Base-by-base conservation (phyloP, 805 yeast species). In the Candida corydali region DNA sequence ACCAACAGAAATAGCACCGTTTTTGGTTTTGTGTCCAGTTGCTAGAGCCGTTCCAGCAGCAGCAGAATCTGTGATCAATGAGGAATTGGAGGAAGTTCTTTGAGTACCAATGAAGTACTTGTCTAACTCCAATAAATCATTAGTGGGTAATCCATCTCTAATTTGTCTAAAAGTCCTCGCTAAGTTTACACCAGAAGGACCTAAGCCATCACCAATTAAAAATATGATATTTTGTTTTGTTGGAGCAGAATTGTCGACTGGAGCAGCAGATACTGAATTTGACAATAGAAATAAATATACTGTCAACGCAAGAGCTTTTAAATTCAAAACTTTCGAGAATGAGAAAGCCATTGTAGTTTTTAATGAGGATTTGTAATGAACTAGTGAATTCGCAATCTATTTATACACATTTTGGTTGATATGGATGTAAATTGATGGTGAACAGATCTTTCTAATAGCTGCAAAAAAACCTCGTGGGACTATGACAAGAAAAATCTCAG, bases 41-140 rank as follows among this genome's bases (percentile, higher is more conserved):
- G 94, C 71, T 51, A 88, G 88, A 1, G 95, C 96, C 4, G 96
- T 87, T 12, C 96, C 96, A 11, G 96, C 97, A 2, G 96, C 97
- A 6, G 97, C 97, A 14, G 95, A 83, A 57, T 88, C 97, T 0
- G 97, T 88, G 42, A 88, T 77, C 46, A 84, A 65, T 1, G 94
- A 83, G 45, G 70, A 66, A 22, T 78, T 76, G n/a, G 95, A 84
- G 41, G 89, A 70, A 0, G 97, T 88, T 46, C 96, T 73, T 8
- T 94, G 83, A 16, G 84, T 72, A 17, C 97, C 97, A 37, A 88
- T 74, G 31, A 86, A 63, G 54, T 80, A 76, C 39, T 72, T 65
- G 56, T 87, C 96, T 26, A 87, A 51, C 6, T 63, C 57, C 43
- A 86, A 65, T 10, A 76, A 59, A 48, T 82, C 83, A 44, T 76